Evolutionary conservation across 106 monocot species (phyloP).

Genomic region (Dioscorea dumetorum): DNA sequence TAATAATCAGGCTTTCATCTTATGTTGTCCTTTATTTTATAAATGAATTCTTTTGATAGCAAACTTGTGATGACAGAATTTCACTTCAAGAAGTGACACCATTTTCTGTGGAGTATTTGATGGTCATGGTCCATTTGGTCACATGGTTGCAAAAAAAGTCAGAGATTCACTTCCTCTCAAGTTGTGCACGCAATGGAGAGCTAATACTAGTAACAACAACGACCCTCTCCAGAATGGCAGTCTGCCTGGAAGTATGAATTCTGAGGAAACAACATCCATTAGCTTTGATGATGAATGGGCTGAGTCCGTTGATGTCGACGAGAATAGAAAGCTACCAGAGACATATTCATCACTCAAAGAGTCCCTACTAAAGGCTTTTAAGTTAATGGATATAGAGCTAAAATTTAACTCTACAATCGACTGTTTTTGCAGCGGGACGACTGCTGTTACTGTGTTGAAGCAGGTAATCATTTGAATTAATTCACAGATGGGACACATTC

Average conservation of each 20-base stretch:
- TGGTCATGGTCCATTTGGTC: constrained; percentile 90
- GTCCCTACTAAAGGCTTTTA: constrained; percentile 80
- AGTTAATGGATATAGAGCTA: constrained; percentile 88
- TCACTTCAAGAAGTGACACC: constrained; percentile 42
- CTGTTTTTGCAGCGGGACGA: constrained; percentile 92
- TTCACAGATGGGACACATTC: no score
- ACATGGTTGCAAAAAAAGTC: constrained; percentile 81
- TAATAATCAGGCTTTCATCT: neutral
- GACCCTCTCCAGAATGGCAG: constrained; percentile 24
- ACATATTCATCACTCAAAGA: constrained; percentile 49
- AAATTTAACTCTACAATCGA: constrained; percentile 66
- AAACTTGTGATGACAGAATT: constrained; percentile 41
- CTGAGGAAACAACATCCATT: constrained; percentile 43
- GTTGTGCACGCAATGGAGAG: constrained; percentile 48
- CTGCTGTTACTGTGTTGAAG: constrained; percentile 79
- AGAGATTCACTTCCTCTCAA: constrained; percentile 92
- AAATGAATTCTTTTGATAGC: neutral
- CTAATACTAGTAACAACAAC: constrained; percentile 9
- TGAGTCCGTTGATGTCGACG: constrained; percentile 30
- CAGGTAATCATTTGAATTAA: constrained; percentile 37
- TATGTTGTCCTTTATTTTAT: neutral
- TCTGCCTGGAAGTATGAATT: constrained; percentile 32
- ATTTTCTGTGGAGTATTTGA: constrained; percentile 96
- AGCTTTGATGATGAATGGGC: constrained; percentile 40
- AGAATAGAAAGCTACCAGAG: constrained; percentile 61